Conservation (phyloP, 2,329 filamentous ascomycete species). For the Botryotinia narcissicola region DNA sequence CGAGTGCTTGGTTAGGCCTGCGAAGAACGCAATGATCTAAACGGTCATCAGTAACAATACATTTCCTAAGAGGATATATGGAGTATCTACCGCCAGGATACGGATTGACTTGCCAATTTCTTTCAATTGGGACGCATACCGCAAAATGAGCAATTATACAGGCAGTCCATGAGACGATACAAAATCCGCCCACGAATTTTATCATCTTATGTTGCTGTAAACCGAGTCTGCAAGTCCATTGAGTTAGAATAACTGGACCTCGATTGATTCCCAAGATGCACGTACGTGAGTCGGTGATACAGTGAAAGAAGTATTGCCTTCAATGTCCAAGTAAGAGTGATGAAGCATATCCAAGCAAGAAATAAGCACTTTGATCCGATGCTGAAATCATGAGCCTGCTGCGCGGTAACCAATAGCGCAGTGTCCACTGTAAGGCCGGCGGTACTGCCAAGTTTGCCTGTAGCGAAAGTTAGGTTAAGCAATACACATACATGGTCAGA, state of each 20-base stretch:
- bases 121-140: not conserved
- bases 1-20: not conserved
- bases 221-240: not conserved
- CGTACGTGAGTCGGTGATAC: not conserved
- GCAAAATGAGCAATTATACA: not conserved
- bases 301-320: slow-evolving; percentile 8
- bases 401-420: not conserved
- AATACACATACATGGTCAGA: not conserved
- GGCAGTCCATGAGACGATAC: not conserved
- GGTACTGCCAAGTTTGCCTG: not conserved
- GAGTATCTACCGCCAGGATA: not conserved
- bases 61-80: too few species aligned
- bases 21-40: slow-evolving; percentile 1
- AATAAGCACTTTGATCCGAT: not conserved
- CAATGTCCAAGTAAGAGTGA: slow-evolving; percentile 1
- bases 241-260: not conserved
- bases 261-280: not conserved
- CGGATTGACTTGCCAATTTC: not conserved
- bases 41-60: not conserved
- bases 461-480: not conserved
- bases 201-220: slow-evolving; percentile 2
- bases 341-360: slow-evolving; percentile 7
- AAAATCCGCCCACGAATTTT: not conserved
- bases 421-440: not conserved
- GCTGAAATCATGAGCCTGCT: not conserved